Conservation (phyloP, 176 grass and related monocot genomes). For the Eleusine indica region DNA sequence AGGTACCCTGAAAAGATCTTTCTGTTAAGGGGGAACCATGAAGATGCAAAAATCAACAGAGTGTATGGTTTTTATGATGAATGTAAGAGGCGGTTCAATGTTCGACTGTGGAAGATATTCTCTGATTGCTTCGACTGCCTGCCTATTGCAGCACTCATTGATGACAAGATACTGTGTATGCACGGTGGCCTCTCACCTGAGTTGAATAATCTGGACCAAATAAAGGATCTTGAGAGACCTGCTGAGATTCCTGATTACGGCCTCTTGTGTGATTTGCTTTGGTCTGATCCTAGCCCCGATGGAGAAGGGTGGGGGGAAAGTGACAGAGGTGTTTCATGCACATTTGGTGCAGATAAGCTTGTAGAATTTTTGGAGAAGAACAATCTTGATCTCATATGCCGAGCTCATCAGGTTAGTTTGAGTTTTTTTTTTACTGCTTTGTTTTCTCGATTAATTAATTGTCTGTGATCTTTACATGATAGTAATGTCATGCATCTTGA, state of each 20-base stretch:
- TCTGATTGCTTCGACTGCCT: conserved; percentile 66
- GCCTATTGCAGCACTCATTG: conserved; percentile 54
- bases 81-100: conserved; percentile 73
- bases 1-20: conserved; percentile 65
- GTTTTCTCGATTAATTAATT: conserved; percentile 3
- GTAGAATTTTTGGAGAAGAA: conserved; percentile 78
- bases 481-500: conserved; percentile 18
- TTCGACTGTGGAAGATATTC: conserved; percentile 65
- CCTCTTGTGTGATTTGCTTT: conserved; percentile 58
- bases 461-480: conserved; percentile 23
- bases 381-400: conserved; percentile 70
- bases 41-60: conserved; percentile 78
- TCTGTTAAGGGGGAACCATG: conserved; percentile 67
- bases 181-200: conserved; percentile 57
- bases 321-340: conserved; percentile 62
- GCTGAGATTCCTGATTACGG: conserved; percentile 59
- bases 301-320: conserved; percentile 60
- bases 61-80: conserved; percentile 78
- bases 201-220: conserved; percentile 49
- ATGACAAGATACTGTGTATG: conserved; percentile 60
- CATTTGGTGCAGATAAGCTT: conserved; percentile 67
- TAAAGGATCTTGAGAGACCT: conserved; percentile 57
- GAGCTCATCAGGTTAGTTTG: conserved; percentile 68
- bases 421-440: background rate
- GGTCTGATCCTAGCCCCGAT: conserved; percentile 55